These are phyloP conservation scores for Eremothecium gossypii DNA, from an alignment of 1,139 yeast genomes.

Conservation along the genomic window DNA sequence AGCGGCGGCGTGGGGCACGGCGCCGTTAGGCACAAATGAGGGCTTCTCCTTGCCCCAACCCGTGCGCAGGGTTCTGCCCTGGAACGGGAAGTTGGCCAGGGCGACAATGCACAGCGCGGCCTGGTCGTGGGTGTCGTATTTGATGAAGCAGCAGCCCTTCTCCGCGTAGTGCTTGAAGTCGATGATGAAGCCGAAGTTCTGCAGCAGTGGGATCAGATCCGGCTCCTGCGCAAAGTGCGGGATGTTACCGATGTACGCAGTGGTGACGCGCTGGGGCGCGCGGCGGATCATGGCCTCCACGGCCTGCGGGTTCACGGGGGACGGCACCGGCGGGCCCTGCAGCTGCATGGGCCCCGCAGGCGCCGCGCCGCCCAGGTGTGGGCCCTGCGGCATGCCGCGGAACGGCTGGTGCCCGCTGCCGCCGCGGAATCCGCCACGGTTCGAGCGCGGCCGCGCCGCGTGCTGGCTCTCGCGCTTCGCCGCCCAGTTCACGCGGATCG, in stretches of 20 bases:
- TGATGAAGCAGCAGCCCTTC: constrained; percentile 52
- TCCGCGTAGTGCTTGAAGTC: constrained; percentile 78
- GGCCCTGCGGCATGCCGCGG: constrained; percentile 9
- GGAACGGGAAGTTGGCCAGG: constrained; percentile 61
- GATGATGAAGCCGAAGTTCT: constrained; percentile 71
- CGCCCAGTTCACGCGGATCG: constrained; percentile 85
- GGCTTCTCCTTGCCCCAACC: constrained; percentile 80
- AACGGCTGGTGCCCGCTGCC: constrained; percentile 12
- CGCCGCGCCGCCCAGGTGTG: constrained; percentile 6
- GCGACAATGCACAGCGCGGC: constrained; percentile 86
- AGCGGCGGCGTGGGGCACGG: constrained; percentile 6
- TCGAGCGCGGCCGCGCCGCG: constrained; percentile 18
- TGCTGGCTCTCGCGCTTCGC: constrained; percentile 50
- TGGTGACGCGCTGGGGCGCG: constrained; percentile 66
- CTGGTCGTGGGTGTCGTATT: constrained; percentile 76
- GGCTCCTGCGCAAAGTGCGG: constrained; percentile 67
- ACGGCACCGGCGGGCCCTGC: constrained; percentile 24
- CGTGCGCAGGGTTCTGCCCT: constrained; percentile 72
- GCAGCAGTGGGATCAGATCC: constrained; percentile 68
- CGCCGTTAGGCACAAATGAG: constrained; percentile 28
- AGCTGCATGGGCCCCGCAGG: constrained; percentile 13
- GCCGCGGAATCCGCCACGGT: constrained; percentile 22
- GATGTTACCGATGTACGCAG: constrained; percentile 80
- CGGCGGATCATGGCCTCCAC: constrained; percentile 67
- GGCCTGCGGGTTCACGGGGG: constrained; percentile 40